phyloP scores from a whole-genome alignment of 139 green algal species.

The Mesotaenium endlicherianum region DNA sequence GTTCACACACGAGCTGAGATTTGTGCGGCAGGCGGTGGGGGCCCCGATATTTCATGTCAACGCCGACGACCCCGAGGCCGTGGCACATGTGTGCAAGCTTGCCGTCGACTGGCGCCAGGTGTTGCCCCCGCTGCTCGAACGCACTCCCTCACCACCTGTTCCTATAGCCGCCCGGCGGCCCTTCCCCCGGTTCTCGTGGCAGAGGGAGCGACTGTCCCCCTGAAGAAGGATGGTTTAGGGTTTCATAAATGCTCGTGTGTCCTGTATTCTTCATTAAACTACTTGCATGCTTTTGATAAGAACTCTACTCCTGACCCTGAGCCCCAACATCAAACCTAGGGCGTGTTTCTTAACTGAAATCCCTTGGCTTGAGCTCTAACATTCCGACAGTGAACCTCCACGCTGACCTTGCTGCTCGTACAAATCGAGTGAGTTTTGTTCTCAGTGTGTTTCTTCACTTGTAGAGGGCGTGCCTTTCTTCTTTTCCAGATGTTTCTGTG shows the following conservation, averaged over 20 bases:
- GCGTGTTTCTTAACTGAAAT: not conserved
- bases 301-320: not conserved
- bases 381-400: not conserved
- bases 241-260: not conserved
- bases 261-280: not conserved
- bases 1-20: too few species aligned
- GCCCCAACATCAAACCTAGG: not conserved
- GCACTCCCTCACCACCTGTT: not conserved
- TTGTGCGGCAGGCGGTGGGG: slow-evolving; percentile 73
- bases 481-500: too few species aligned
- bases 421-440: not conserved
- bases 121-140: not conserved
- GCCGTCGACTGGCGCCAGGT: slow-evolving; percentile 45
- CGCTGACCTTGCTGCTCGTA: not conserved
- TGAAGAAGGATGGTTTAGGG: not conserved
- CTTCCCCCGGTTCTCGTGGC: not conserved
- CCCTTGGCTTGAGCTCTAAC: not conserved
- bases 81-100: slow-evolving; percentile 56
- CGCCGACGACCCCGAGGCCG: slow-evolving; percentile 76
- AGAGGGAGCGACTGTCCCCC: not conserved
- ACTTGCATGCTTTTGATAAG: not conserved
- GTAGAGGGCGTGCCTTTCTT: not conserved
- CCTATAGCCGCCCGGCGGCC: not conserved
- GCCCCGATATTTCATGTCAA: slow-evolving; percentile 76
- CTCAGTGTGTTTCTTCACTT: not conserved